A percentile compares a stretch with the other conserved stretches of the same genome.
These are phyloP conservation scores for Thelonectria blattea DNA, from an alignment of 2,329 filamentous ascomycete species.

Conservation along the genomic window DNA sequence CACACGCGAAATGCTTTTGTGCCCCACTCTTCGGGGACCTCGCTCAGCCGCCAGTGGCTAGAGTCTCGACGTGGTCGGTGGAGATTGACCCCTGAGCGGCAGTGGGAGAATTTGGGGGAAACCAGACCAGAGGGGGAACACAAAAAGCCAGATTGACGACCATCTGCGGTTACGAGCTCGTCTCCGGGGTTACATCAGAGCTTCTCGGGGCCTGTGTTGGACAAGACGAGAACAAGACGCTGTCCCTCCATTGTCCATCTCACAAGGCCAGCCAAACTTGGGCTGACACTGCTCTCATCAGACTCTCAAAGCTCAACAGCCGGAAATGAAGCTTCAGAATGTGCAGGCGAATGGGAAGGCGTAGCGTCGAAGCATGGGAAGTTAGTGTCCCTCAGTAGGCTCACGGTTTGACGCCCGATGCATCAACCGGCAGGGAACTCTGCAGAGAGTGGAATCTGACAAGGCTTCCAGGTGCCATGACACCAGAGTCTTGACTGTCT, in stretches of 20 bases:
- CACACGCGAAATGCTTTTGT: conserved; percentile 23
- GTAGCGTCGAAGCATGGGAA: conserved; percentile 31
- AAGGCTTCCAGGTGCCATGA: neutral
- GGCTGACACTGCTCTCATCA: neutral
- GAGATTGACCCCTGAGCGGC: conserved; percentile 11
- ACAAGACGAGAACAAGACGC: neutral
- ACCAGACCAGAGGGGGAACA: conserved; percentile 3
- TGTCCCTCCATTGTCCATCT: neutral
- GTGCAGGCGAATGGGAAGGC: conserved; percentile 33
- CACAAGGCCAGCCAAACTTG: neutral
- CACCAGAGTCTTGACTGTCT: neutral
- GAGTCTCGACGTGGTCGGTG: conserved; percentile 3
- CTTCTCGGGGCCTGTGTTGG: neutral
- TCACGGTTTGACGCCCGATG: conserved; percentile 7
- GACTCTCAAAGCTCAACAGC: neutral
- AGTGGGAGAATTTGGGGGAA: conserved; percentile 1
- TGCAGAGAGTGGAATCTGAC: neutral
- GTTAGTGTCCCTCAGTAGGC: conserved; percentile 23
- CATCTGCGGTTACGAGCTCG: neutral
- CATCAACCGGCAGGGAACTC: conserved; percentile 21
- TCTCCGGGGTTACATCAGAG: neutral
- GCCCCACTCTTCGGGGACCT: conserved; percentile 18
- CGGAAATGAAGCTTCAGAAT: conserved; percentile 4
- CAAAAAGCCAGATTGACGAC: neutral
- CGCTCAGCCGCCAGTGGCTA: neutral